phyloP scores from a whole-genome alignment of 768 basidiomycete species.

The Tulasnella sp. region DNA sequence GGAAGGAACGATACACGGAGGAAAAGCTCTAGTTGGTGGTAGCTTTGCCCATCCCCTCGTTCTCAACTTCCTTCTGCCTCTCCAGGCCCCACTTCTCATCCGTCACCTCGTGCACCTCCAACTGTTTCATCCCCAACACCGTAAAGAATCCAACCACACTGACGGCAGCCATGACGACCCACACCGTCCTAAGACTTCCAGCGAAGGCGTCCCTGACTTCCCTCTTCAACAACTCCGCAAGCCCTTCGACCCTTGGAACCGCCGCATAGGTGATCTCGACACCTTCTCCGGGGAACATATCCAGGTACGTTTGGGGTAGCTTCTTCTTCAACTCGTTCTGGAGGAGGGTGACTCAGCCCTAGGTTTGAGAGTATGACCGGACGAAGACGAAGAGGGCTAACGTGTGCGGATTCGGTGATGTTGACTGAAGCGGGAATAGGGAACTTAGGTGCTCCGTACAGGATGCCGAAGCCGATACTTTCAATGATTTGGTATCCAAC shows the following conservation, averaged over 20 bases:
- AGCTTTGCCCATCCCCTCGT: neutral
- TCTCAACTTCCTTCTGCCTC: slow-evolving; percentile 37
- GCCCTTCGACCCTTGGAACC: slow-evolving; percentile 36
- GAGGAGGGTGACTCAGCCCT: slow-evolving; percentile 45
- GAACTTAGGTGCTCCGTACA: slow-evolving; percentile 38
- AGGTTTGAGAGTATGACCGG: slow-evolving; percentile 40
- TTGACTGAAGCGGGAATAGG: slow-evolving; percentile 42
- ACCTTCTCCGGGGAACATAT: slow-evolving; percentile 38
- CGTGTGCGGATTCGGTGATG: slow-evolving; percentile 33
- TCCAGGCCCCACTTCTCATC: slow-evolving; percentile 45
- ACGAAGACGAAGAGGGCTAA: slow-evolving; percentile 39
- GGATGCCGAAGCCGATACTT: slow-evolving; percentile 29
- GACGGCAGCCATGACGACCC: slow-evolving; percentile 48
- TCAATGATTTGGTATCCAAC: slow-evolving; percentile 31
- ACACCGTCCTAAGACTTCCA: slow-evolving; percentile 31
- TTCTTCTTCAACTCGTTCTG: slow-evolving; percentile 53
- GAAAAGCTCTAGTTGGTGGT: too few relatives aligned
- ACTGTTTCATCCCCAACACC: slow-evolving; percentile 45
- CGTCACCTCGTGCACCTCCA: slow-evolving; percentile 43
- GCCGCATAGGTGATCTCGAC: slow-evolving; percentile 38
- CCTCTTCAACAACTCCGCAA: slow-evolving; percentile 35
- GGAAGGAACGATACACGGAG: too few relatives aligned
- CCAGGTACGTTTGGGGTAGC: slow-evolving; percentile 49
- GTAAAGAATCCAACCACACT: slow-evolving; percentile 46
- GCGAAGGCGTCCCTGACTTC: slow-evolving; percentile 35